A percentile compares a stretch with the other conserved stretches of the same genome.
Conservation (phyloP, 345 rosid species). For the Clausena lansium region DNA sequence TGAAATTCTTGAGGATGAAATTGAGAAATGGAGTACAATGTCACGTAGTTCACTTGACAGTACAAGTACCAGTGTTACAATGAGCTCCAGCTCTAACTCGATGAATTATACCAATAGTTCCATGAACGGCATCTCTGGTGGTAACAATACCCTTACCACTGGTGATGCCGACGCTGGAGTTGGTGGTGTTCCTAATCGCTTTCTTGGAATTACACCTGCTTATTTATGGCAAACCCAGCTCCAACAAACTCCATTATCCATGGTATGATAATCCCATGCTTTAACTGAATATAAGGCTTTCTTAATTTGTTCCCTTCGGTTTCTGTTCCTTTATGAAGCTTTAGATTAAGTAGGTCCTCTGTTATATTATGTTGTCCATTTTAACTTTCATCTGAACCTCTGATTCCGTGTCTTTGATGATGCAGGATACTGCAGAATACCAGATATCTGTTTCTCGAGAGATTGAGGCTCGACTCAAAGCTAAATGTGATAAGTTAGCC, state of each 20-base stretch:
- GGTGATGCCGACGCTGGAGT: conserved; percentile 69
- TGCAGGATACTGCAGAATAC: conserved; percentile 83
- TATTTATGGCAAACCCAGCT: conserved; percentile 89
- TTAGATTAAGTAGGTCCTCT: background rate
- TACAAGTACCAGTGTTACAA: conserved; percentile 63
- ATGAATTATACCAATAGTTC: conserved; percentile 54
- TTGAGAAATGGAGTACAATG: conserved; percentile 84
- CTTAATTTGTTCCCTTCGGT: background rate
- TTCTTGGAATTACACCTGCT: conserved; percentile 84
- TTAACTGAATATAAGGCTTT: background rate
- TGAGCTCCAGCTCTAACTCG: conserved; percentile 76
- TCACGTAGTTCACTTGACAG: conserved; percentile 91
- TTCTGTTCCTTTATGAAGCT: background rate
- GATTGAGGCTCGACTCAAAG: conserved; percentile 77
- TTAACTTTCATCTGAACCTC: conserved; percentile 1
- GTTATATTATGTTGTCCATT: background rate
- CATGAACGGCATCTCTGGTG: conserved; percentile 45
- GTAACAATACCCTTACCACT: conserved; percentile 33
- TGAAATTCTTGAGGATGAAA: conserved; percentile 88
- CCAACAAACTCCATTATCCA: conserved; percentile 53
- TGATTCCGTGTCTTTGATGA: background rate
- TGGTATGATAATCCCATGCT: conserved; percentile 41
- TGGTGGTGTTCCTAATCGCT: conserved; percentile 93
- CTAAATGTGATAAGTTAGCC: conserved; percentile 82
- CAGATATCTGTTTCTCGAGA: conserved; percentile 79